Evolutionary conservation across 2,329 filamentous ascomycete species (phyloP).

Genomic region (Calonectria pteridis): DNA sequence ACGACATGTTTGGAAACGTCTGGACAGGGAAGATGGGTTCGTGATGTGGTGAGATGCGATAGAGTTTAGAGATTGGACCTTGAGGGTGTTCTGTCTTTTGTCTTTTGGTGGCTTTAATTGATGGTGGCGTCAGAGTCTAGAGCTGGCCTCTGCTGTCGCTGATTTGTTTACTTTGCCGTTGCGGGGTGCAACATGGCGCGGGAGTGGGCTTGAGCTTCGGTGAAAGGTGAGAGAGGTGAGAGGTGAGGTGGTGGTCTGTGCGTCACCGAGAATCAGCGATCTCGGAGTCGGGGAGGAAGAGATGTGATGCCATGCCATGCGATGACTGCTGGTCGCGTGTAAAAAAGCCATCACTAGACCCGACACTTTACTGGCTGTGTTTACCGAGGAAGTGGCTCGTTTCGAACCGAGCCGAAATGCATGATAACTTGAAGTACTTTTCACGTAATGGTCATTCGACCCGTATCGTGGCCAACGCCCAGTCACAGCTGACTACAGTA

Average conservation of each 20-base stretch:
- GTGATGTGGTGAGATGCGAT: not conserved
- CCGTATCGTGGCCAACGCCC: not conserved
- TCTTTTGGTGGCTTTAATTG: not conserved
- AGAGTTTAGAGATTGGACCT: not conserved
- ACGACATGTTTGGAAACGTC: constrained; percentile 48
- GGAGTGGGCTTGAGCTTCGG: not conserved
- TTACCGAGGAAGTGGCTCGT: not conserved
- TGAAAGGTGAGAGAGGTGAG: constrained; percentile 31
- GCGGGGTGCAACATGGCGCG: constrained; percentile 34
- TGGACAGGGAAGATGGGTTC: not conserved
- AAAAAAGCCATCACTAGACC: not conserved
- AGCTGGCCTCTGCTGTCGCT: not conserved
- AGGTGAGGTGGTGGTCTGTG: constrained; percentile 38
- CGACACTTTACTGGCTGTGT: not conserved
- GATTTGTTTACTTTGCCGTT: constrained; percentile 47
- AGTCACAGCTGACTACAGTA: not conserved
- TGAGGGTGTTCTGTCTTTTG: not conserved
- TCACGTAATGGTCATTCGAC: not conserved
- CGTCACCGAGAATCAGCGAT: constrained; percentile 37
- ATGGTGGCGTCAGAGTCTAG: not conserved
- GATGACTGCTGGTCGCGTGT: not conserved
- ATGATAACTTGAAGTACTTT: not conserved
- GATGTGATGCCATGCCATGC: not conserved
- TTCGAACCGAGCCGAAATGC: not conserved
- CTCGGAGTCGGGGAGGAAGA: not conserved